A percentile compares a stretch with the other conserved stretches of the same genome.
These are phyloP conservation scores for Dioscorea zingiberensis DNA, from an alignment of 106 monocot genomes.

Conservation along the genomic window DNA sequence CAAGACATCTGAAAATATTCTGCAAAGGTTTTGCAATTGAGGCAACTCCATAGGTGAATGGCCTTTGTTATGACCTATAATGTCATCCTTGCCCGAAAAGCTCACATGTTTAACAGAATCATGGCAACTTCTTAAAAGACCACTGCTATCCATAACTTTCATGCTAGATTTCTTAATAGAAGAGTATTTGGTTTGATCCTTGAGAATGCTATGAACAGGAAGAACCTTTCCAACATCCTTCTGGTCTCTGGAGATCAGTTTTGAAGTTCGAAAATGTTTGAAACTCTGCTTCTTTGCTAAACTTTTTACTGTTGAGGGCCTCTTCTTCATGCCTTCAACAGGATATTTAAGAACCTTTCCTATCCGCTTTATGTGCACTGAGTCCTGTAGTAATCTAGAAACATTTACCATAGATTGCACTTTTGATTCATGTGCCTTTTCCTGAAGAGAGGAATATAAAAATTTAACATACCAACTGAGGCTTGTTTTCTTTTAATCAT, in stretches of 20 bases:
- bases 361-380: slow-evolving; percentile 7
- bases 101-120: slow-evolving; percentile 25
- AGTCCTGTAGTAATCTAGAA: slow-evolving; percentile 6
- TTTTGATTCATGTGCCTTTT: slow-evolving; percentile 16
- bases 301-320: slow-evolving; percentile 6
- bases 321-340: slow-evolving; percentile 15
- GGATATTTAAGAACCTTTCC: slow-evolving; percentile 11
- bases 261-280: slow-evolving; percentile 22
- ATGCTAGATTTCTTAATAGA: slow-evolving; percentile 14
- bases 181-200: slow-evolving; percentile 14
- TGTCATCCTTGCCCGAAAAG: slow-evolving; percentile 37
- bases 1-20: slow-evolving; percentile 48
- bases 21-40: slow-evolving; percentile 40
- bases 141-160: background rate
- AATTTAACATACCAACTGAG: too few relatives aligned
- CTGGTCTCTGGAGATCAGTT: slow-evolving; percentile 19
- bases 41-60: slow-evolving; percentile 27
- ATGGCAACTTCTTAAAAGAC: slow-evolving; percentile 1
- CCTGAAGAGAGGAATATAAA: slow-evolving; percentile 17
- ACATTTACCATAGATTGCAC: slow-evolving; percentile 3
- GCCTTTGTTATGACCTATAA: slow-evolving; percentile 13
- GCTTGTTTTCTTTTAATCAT: too few relatives aligned
- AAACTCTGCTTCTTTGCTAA: slow-evolving; percentile 20
- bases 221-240: slow-evolving; percentile 6
- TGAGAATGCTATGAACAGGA: slow-evolving; percentile 31